Evolutionary conservation across 2,329 filamentous ascomycete species (phyloP), one percentile per base, ranked within the genome.

Genomic region (Dothistroma pini): DNA sequence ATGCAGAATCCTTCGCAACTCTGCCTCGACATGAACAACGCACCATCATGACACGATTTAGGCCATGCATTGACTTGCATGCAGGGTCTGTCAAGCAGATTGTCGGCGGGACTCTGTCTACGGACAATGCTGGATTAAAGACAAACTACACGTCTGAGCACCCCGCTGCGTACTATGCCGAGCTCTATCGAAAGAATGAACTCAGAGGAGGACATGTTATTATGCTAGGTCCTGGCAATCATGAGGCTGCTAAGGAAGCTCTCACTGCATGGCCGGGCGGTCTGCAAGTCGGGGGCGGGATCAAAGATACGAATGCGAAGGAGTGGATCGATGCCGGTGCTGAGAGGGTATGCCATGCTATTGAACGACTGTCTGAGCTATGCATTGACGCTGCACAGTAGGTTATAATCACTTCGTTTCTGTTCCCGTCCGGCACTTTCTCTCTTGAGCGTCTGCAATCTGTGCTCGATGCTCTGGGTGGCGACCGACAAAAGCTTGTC

Each of bases 61-160:
- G 95, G 44, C 95, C 95, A 21, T 99, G 95, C 74, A 97, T 99
- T 76, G 95, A 99, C 78, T 85, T 99, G 57, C 95, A 99, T 76
- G 89, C 93, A n/a, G 95, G 95, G 14, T 89, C 93, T 74, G 95
- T 99, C 62, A 99, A 99, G 81, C 95, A 99, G 77, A 99, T 99
- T 69, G 93, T 99, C 47, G 95, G 95, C 69, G 93, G 95, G 62
- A 97, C 95, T 1, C 84, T 99, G 64, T 89, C 77, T 84, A 66
- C 62, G 21, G 65, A 69, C 34, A 64, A 68, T 50, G 58, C 70
- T 8, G 69, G 68, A 31, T 83, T 97, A 59, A 89, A 91, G 78
- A 97, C 93, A 53, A 99, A 99, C 77, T 93, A 91, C 79, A 89
- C 96, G 63, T 97, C 95, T 10, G 84, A 87, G 54, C 87, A 93